Evolutionary conservation across 345 rosid species (phyloP).

Genomic region (Eucalyptus marginata): DNA sequence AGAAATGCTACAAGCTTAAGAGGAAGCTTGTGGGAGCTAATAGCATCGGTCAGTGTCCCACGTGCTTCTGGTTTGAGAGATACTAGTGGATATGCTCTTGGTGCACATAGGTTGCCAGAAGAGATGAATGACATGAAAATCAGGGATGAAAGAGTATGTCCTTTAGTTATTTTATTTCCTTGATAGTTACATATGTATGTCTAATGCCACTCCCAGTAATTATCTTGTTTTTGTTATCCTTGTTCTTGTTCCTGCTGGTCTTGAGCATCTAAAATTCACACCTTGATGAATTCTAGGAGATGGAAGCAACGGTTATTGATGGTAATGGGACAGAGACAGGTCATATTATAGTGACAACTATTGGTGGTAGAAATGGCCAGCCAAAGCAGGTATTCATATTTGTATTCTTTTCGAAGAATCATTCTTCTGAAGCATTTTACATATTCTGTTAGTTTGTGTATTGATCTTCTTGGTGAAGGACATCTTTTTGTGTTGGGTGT

Average conservation of each 20-base stretch:
- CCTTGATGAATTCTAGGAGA: slow-evolving; percentile 43
- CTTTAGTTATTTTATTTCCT: neutral
- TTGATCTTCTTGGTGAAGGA: neutral
- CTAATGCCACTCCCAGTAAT: neutral
- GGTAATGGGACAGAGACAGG: slow-evolving; percentile 93
- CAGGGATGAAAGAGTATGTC: slow-evolving; percentile 23
- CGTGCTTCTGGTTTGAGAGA: slow-evolving; percentile 16
- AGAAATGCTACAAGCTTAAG: neutral
- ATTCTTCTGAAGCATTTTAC: neutral
- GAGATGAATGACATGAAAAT: slow-evolving; percentile 41
- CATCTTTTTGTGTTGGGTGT: neutral
- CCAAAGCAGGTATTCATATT: slow-evolving; percentile 70
- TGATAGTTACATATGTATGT: neutral
- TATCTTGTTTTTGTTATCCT: neutral
- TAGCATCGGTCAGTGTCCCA: slow-evolving; percentile 20
- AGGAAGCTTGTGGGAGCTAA: neutral
- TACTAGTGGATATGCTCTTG: slow-evolving; percentile 7
- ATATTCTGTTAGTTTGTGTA: neutral
- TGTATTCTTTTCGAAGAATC: neutral
- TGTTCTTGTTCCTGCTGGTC: neutral
- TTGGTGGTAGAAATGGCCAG: slow-evolving; percentile 95
- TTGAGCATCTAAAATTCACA: neutral
- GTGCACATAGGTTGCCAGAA: slow-evolving; percentile 20
- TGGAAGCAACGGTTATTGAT: slow-evolving; percentile 83
- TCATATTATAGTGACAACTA: slow-evolving; percentile 90